Evolutionary conservation across 2,329 filamentous ascomycete genomes (phyloP), one percentile per base, ranked within the genome.

Genomic region (Xylariaceae sp.): DNA sequence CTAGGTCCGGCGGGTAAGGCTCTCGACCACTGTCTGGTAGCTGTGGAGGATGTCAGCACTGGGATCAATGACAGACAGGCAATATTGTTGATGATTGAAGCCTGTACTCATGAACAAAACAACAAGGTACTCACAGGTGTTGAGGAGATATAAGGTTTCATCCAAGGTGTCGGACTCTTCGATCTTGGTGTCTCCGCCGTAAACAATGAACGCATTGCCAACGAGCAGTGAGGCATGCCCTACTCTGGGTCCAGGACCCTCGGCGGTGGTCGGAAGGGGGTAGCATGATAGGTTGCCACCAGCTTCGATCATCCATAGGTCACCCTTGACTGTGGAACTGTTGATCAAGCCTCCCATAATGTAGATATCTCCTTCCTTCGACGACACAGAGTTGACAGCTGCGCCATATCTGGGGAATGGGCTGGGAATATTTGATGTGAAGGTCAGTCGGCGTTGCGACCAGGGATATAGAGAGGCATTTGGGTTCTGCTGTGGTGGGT

Each of bases 191-290:
- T 99, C 95, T 67, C 94, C 94, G 45, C 94, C 95, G 67, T 97
- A 99, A 12, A 99, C 94, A 62, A 99, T 99, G 69, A 97, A 99
- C 0, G 94, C 94, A 71, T 99, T 99, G 52, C 95, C 95, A 48
- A 99, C 94, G 14, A 99, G 79, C 64, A 99, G 77, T 76, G 92
- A 95, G 17, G 93, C 82, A 73, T 99, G 94, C 3, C 94, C 94
- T 47, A 99, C 94, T 74, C 94, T 84, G 1, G 95, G 94, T 4
- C 94, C 92, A 1, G 94, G 95, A 0, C 94, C 94, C 71, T 99
- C 94, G 17, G 91, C 89, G 0, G 91, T 94, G 1, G 94, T 97
- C 11, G 88, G 84, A 50, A 99, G 84, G 19, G 92, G 93, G 68
- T 95, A 96, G 71, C 94, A 97, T 18, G 90, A 83, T 77, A 97